Conservation (phyloP, 768 basidiomycete genomes). For the Tulasnella sp. region DNA sequence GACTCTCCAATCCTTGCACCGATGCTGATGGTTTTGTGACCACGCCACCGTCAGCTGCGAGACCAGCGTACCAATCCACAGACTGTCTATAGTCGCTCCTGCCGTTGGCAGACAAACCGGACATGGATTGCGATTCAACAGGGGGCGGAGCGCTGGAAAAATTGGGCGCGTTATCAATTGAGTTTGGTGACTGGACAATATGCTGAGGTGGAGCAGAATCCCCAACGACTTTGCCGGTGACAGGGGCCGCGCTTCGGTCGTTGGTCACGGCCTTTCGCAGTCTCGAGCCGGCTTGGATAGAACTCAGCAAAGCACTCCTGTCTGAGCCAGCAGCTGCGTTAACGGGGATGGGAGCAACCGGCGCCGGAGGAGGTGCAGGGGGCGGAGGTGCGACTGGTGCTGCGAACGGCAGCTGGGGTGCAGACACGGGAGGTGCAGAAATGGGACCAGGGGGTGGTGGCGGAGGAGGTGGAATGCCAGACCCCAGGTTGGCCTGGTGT, state of each 20-base stretch:
- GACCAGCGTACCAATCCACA: constrained; percentile 82
- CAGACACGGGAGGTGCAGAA: constrained; percentile 25
- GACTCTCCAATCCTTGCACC: constrained; percentile 39
- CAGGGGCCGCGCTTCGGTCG: constrained; percentile 60
- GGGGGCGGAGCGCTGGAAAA: constrained; percentile 24
- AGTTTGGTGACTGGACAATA: too few species aligned
- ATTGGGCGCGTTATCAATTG: too few species aligned
- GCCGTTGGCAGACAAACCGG: constrained; percentile 17
- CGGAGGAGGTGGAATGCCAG: constrained; percentile 12
- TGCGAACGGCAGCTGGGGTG: constrained; percentile 23
- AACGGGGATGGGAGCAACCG: constrained; percentile 21
- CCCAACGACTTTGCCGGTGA: constrained; percentile 69
- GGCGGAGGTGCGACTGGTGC: constrained; percentile 24
- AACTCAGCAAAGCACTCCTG: constrained; percentile 52
- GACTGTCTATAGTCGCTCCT: constrained; percentile 51
- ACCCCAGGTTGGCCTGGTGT: background rate
- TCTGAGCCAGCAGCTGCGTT: constrained; percentile 30
- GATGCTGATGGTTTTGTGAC: constrained; percentile 9
- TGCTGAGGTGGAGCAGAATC: constrained; percentile 59
- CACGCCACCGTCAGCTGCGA: constrained; percentile 51
- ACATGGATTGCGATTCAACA: constrained; percentile 23
- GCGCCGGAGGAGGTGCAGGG: constrained; percentile 24
- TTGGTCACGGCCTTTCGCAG: constrained; percentile 68
- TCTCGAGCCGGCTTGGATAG: constrained; percentile 64
- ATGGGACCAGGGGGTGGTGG: constrained; percentile 27